A percentile compares a stretch with the other conserved stretches of the same genome.
Conservation (phyloP, 495 filamentous ascomycete genomes). For the Parathielavia hyrcaniae region DNA sequence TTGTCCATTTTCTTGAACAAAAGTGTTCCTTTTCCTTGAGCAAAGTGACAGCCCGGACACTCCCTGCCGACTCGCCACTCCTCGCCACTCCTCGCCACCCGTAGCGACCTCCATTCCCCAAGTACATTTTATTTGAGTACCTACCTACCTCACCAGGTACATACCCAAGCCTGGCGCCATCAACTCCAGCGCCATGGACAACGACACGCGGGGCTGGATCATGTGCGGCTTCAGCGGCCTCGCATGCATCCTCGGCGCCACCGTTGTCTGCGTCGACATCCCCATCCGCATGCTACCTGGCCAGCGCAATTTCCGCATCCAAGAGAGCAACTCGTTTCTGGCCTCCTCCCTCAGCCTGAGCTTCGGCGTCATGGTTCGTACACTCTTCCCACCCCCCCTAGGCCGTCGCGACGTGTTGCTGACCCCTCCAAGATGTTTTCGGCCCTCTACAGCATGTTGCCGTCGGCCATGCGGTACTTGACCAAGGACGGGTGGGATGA, state of each 20-base stretch:
- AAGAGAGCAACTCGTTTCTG: slow-evolving; percentile 81
- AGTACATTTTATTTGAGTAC: too few species aligned
- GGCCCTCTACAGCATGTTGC: slow-evolving; percentile 89
- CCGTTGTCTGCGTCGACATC: slow-evolving; percentile 81
- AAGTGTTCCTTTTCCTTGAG: too few species aligned
- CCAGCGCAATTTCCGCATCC: slow-evolving; percentile 73
- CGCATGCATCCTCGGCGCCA: slow-evolving; percentile 73
- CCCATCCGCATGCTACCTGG: slow-evolving; percentile 64
- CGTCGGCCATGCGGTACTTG: slow-evolving; percentile 72
- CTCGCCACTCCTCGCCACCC: too few species aligned
- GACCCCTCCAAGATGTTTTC: slow-evolving; percentile 69
- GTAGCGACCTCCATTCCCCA: too few species aligned
- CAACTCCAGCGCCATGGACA: slow-evolving; percentile 48
- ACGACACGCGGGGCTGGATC: slow-evolving; percentile 90
- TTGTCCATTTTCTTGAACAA: too few species aligned
- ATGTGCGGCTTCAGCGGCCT: slow-evolving; percentile 80
- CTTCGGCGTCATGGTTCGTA: slow-evolving; percentile 91
- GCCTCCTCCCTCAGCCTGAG: slow-evolving; percentile 84
- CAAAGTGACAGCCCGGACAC: too few species aligned
- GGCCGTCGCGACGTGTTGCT: slow-evolving; percentile 7
- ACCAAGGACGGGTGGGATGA: slow-evolving; percentile 58
- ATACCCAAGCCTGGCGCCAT: neutral
- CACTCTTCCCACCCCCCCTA: neutral
- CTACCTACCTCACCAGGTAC: too few species aligned
- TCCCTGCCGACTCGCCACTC: too few species aligned